phyloP scores from a whole-genome alignment of 2,329 filamentous ascomycete genomes.

The Lecanosticta acicola region DNA sequence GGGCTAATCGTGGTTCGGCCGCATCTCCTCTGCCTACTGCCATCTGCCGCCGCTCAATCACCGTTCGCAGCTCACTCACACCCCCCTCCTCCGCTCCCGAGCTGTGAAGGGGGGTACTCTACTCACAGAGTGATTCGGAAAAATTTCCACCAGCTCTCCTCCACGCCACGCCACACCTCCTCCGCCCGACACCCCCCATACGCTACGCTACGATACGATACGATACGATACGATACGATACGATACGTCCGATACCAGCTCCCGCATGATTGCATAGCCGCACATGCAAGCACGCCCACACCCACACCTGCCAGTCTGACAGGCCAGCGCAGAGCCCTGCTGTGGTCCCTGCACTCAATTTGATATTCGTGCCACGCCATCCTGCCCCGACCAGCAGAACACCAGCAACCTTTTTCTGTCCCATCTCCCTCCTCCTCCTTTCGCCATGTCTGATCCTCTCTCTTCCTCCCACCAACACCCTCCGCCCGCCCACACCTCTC shows the following conservation, averaged over 20 bases:
- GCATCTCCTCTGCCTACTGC: no score
- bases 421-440: slow-evolving; percentile 3
- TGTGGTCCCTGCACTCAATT: slow-evolving; percentile 1
- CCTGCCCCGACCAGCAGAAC: background rate
- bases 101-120: no score
- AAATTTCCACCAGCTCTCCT: no score
- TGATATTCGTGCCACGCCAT: background rate
- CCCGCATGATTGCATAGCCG: background rate
- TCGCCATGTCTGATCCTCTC: slow-evolving; percentile 14
- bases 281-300: background rate
- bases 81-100: no score
- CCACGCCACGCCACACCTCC: background rate
- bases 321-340: background rate
- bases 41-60: no score
- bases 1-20: background rate
- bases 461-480: slow-evolving; percentile 11
- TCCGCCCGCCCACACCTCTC: background rate
- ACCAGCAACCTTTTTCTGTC: background rate
- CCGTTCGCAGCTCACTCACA: no score
- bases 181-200: background rate
- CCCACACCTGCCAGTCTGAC: background rate
- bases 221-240: background rate
- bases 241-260: background rate
- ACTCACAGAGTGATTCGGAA: no score
- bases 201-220: background rate